Evolutionary conservation across 2,329 filamentous ascomycete genomes (phyloP).

Genomic region (Trichoderma koningii): DNA sequence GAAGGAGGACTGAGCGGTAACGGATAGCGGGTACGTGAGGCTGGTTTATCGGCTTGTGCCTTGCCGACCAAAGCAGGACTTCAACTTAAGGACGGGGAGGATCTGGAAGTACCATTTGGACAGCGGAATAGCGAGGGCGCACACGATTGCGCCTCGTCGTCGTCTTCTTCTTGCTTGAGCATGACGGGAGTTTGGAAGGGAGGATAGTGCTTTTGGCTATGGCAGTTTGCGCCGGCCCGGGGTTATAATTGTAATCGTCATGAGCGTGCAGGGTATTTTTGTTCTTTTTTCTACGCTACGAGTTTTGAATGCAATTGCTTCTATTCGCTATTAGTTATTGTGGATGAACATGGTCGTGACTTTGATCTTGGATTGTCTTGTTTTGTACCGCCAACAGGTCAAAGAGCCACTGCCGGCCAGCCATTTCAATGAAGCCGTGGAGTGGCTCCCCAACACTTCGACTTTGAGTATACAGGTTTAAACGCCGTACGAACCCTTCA

Average conservation of each 20-base stretch:
- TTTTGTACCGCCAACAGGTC: too few species aligned
- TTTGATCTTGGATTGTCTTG: too few species aligned
- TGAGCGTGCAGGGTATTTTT: constrained; percentile 23
- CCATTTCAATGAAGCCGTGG: too few species aligned
- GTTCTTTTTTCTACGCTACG: constrained; percentile 14
- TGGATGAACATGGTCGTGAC: neutral
- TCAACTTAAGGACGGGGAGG: neutral
- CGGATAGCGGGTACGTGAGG: neutral
- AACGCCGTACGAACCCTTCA: too few species aligned
- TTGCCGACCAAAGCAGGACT: constrained; percentile 1
- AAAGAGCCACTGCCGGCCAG: too few species aligned
- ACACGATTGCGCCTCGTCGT: neutral
- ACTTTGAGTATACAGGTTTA: too few species aligned
- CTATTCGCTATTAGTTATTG: neutral
- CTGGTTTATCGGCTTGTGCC: neutral
- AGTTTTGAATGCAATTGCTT: neutral
- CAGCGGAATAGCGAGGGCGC: neutral
- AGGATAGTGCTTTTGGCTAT: constrained; percentile 26
- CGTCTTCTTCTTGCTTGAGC: constrained; percentile 4
- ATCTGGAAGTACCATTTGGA: constrained; percentile 1
- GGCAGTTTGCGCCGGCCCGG: constrained; percentile 22
- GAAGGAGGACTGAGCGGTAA: neutral
- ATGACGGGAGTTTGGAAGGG: constrained; percentile 23
- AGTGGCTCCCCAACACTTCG: too few species aligned
- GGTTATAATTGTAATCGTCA: constrained; percentile 27